Evolutionary conservation across 2,329 filamentous ascomycete species (phyloP), one percentile per base, ranked within the genome.

Genomic region (Cercospora zeae-maydis): DNA sequence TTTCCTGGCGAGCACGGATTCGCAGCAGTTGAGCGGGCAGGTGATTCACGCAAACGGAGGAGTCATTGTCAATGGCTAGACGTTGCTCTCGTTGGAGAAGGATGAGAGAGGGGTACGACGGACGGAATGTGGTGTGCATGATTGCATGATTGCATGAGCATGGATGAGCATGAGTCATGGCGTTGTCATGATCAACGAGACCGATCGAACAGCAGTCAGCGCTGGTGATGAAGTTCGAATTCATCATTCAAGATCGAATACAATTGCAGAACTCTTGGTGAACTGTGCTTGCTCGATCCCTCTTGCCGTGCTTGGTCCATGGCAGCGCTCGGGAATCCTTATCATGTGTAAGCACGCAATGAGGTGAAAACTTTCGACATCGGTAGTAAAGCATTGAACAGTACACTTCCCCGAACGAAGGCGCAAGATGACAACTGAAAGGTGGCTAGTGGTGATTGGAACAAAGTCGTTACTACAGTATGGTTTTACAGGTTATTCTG

Each of bases 1-100:
- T 3, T 95, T 95, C 76, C 78, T 96, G 67, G 91, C 91, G 0
- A 88, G 86, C 57, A 79, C 82, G 63, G 91, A 95, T 74, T 91
- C 88, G 72, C 87, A 85, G 53, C 87, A 86, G 65, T 86, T 95
- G 51, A 88, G 84, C 58, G 91, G 91, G 1, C 91, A 93, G 79
- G 82, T 79, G n/a, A 78, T 89, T 56, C 86, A 89, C 72, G 81
- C 84, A 34, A 88, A 88, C 69, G 83, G 84, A n/a, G 84, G 84
- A 45, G 77, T 80, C 36, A 76, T 85, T 64, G 80, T 86, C 30
- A 83, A 83, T 67, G 74, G 73, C n/a, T 74, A 68, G 51, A 47
- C 31, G 5, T 54, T 30, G 7, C 27, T 19, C 27, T 11, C 4
- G 2, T 21, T 16, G 7, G 4, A 4, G 39, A 16, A 16, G 11